Percentiles rank a stretch among this genome's conserved stretches.
phyloP scores from a whole-genome alignment of 1,139 yeast species.

The Zygosaccharomyces pseudobailii region DNA sequence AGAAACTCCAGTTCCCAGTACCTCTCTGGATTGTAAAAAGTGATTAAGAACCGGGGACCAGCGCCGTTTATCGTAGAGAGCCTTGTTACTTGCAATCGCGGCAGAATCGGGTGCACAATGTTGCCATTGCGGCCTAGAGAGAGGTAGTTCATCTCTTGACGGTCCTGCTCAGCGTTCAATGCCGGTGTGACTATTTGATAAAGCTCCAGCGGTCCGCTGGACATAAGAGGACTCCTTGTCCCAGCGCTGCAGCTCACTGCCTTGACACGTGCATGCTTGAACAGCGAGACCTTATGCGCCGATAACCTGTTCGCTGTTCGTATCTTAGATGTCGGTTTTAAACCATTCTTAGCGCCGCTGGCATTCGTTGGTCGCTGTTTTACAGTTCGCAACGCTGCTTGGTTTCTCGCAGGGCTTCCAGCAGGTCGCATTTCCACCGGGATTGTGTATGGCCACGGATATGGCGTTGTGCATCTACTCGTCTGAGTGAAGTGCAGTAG shows the following conservation, averaged over 20 bases:
- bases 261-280: slow-evolving; percentile 25
- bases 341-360: not conserved
- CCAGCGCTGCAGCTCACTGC: slow-evolving; percentile 19
- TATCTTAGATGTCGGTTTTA: not conserved
- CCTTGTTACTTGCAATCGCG: slow-evolving; percentile 27
- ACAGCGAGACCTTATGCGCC: slow-evolving; percentile 30
- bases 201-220: slow-evolving; percentile 28
- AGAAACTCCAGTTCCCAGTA: slow-evolving; percentile 32
- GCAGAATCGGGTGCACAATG: slow-evolving; percentile 32
- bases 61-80: slow-evolving; percentile 1
- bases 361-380: not conserved
- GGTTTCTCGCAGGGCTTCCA: not conserved
- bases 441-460: not conserved
- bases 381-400: not conserved
- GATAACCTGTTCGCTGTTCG: slow-evolving; percentile 19
- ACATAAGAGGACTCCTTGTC: slow-evolving; percentile 18
- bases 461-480: not conserved
- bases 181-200: slow-evolving; percentile 26
- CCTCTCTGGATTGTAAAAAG: slow-evolving; percentile 30
- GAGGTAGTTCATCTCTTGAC: slow-evolving; percentile 28
- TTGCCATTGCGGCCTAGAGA: slow-evolving; percentile 32
- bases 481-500: not conserved
- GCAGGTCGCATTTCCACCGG: not conserved
- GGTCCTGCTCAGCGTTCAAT: slow-evolving; percentile 10
- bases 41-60: slow-evolving; percentile 15